A percentile compares a stretch with the other conserved stretches of the same genome.
Conservation (phyloP, 140 eudicot species). For the Senecio squalidus region DNA sequence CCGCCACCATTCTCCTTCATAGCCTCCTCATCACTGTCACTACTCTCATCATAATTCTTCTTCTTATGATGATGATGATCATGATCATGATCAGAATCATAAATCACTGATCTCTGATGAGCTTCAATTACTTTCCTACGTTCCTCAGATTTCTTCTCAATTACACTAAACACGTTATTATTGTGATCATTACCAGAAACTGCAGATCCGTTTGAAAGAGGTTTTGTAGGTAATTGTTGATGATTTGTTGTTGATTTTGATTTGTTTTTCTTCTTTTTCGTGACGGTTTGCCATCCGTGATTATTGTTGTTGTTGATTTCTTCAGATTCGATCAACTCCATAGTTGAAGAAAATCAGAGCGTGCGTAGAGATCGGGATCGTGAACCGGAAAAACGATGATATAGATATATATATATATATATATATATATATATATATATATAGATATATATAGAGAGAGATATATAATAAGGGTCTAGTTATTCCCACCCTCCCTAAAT, state of each 20-base stretch:
- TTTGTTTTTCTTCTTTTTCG: constrained; percentile 38
- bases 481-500: too few species aligned
- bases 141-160: not conserved
- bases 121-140: not conserved
- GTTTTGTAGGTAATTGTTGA: not conserved
- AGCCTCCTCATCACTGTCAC: not conserved
- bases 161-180: not conserved
- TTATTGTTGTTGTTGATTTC: constrained; percentile 28
- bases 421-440: too few species aligned
- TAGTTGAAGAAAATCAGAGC: not conserved
- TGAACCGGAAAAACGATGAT: constrained; percentile 12
- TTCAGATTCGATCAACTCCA: constrained; percentile 47
- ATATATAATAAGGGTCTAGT: too few species aligned
- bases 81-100: not conserved
- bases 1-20: not conserved
- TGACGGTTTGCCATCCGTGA: constrained; percentile 79
- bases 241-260: not conserved
- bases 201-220: not conserved
- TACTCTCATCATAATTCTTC: not conserved
- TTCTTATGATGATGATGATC: not conserved
- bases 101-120: not conserved
- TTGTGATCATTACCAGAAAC: not conserved
- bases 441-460: too few species aligned
- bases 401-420: too few species aligned
- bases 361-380: constrained; percentile 20